phyloP scores from a whole-genome alignment of 2,329 filamentous ascomycete species.

The Sporothrix euskadiensis region DNA sequence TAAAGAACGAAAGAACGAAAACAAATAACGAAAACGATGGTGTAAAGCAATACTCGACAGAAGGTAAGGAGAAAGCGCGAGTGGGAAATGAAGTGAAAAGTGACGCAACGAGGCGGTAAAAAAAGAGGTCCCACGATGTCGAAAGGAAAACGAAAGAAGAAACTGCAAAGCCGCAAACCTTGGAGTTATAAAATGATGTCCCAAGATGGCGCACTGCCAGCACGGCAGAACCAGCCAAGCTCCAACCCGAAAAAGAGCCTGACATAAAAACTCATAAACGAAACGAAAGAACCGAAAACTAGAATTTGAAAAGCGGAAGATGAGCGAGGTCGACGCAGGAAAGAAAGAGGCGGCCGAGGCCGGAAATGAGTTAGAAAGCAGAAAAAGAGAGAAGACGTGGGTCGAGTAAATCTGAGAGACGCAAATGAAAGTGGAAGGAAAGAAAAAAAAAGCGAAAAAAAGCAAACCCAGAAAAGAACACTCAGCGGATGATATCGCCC shows the following conservation, averaged over 20 bases:
- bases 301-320: not conserved
- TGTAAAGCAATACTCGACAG: not conserved
- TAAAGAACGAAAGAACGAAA: not conserved
- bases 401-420: not conserved
- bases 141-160: not conserved
- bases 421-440: not conserved
- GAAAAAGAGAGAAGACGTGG: not conserved
- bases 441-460: not conserved
- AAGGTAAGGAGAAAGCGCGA: not conserved
- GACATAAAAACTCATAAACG: not conserved
- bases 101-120: not conserved
- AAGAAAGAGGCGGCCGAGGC: not conserved
- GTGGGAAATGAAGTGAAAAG: not conserved
- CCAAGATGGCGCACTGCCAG: not conserved
- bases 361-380: not conserved
- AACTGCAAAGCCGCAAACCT: constrained; percentile 6
- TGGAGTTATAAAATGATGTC: not conserved
- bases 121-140: not conserved
- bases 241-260: not conserved
- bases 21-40: not conserved
- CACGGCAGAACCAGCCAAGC: not conserved
- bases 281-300: not conserved
- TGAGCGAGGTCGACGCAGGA: not conserved
- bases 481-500: constrained; percentile 68
- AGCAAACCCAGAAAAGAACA: not conserved